Evolutionary conservation across 768 basidiomycete species (phyloP), one percentile per base, ranked within the genome.

Genomic region (Paxillus involutus): DNA sequence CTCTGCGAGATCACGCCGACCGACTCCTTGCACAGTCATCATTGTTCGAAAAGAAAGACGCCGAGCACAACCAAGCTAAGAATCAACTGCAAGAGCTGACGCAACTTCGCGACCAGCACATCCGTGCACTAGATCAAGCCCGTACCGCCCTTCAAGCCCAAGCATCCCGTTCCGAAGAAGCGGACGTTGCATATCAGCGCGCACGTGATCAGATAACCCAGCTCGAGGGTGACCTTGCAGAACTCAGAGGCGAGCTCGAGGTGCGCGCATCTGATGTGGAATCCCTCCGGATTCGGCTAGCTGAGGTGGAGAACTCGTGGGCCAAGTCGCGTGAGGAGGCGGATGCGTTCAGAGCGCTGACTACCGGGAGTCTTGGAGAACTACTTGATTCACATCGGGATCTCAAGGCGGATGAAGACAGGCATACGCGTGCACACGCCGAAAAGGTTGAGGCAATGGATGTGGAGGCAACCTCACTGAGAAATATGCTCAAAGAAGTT

Each of bases 241-340:
- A 94, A 50, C 77, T 91, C 11, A 85, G 87, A 40, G 82, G 84
- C 13, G 96, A 98, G 54, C 73, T 97, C 17, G 93, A 96, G 68
- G 73, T 83, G 3, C 81, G 85, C 55, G 81, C 79, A 1, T 75
- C 80, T 3, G 95, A 97, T 68, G 81, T 84, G 14, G 92, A 95
- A 56, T 70, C 82, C 9, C 77, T 86, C 6, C 80, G 83, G 43
- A 72, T 77, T 10, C 78, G 88, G 51, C 72, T 95, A 41, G 75
- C 81, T 24, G 91, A 95, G 50, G 85, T 88, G 41, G 95, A 97
- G 73, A 93, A 89, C 65, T 84, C 89, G 9, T 97, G 94, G 87
- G 83, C 89, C 24, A 90, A 93, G 69, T 92, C 93, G 41, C 84
- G 94, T 13, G 89, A 95, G 72, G 94, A 98, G 75, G 92, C 94